Evolutionary conservation across 306 rosid species (phyloP).

Genomic region (Vigna mungo): DNA sequence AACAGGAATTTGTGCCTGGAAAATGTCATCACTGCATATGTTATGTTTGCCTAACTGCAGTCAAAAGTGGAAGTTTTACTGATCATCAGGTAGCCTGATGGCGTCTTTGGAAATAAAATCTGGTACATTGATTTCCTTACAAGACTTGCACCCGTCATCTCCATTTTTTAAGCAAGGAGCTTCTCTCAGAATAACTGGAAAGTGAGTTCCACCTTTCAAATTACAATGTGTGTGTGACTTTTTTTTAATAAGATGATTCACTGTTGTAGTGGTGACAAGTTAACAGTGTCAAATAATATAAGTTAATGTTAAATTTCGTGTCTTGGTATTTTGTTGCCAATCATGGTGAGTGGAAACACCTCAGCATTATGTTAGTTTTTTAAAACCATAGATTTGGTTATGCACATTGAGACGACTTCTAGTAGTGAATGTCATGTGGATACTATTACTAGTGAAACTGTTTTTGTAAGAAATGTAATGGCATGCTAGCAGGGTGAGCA

Average conservation of each 20-base stretch:
- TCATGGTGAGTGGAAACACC: constrained; percentile 1
- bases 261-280: not conserved
- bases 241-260: constrained; percentile 4
- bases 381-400: constrained; percentile 10
- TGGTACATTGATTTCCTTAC: constrained; percentile 66
- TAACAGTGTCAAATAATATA: not conserved
- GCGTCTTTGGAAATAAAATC: constrained; percentile 53
- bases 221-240: not conserved
- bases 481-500: not conserved
- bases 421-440: not conserved
- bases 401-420: constrained; percentile 33
- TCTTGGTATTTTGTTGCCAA: constrained; percentile 19
- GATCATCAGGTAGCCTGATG: constrained; percentile 34
- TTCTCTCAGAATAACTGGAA: constrained; percentile 77
- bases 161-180: constrained; percentile 80
- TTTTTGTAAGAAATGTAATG: not conserved
- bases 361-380: not conserved
- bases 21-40: constrained; percentile 26
- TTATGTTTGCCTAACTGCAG: constrained; percentile 28
- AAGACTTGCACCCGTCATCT: constrained; percentile 64
- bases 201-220: constrained; percentile 52
- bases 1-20: constrained; percentile 3
- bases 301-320: constrained; percentile 1
- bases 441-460: not conserved
- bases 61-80: constrained; percentile 18